Base-by-base conservation (phyloP, 75 land plant species). In the Cupressus sempervirens region DNA sequence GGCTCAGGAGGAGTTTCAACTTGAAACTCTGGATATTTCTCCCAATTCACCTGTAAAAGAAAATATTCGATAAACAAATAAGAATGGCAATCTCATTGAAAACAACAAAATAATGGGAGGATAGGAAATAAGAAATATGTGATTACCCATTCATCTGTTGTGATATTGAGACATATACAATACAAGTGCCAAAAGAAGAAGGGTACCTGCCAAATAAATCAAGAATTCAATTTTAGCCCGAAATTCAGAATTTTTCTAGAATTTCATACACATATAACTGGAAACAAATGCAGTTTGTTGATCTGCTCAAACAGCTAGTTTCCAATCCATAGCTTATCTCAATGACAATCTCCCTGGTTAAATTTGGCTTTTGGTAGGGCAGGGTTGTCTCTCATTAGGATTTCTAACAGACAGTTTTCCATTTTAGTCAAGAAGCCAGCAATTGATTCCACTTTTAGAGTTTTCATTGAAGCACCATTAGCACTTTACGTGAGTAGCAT, bases 141-240 rank as follows among this genome's bases (percentile, higher is more conserved):
- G 13, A 26, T 79, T 79, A 79, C 81, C 81, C 81, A 79, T 50
- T 79, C 81, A 79, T 79, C 81, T 3, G 81, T 79, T 79, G 81
- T 79, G 45, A 79, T 45, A 79, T 79, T 79, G 45, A 79, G 30
- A 45, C n/a, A 41, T 38, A 79, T 79, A 26, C 81, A 79, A 79
- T 79, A 79, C 81, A 79, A 79, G 50, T 79, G 81, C 81, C 81
- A 79, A 79, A 79, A 40, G 48, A 79, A 41, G 29, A 79, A 79
- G 29, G 81, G 81, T 26, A 79, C 81, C 81, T 79, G 81, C 79
- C 41, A 79, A 79, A 43, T 2, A 72, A 72, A 72, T 32, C 35
- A 72, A 32, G 1, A 72, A 30, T 23, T 26, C 32, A 13, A 30
- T 72, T 72, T 32, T 72, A 72, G 36, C 32, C 32, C 2, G 2